phyloP scores from a whole-genome alignment of 805 yeast species.

The Tetrapisispora phaffii region DNA sequence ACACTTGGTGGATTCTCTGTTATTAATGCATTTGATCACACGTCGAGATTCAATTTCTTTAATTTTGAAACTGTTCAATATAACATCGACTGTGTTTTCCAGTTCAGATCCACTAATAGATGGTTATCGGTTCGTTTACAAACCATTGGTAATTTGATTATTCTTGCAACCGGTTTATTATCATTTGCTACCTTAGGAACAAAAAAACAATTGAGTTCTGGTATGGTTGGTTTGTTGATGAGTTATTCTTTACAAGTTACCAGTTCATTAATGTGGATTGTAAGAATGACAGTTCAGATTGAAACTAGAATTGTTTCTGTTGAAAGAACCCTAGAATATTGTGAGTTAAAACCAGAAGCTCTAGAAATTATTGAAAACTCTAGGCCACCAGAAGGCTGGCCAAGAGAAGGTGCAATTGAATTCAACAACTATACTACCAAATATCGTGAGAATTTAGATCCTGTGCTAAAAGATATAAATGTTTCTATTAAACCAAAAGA shows the following conservation, averaged over 20 bases:
- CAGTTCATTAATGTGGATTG: conserved; percentile 43
- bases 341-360: conserved; percentile 38
- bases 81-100: conserved; percentile 38
- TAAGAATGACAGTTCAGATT: conserved; percentile 51
- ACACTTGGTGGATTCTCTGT: conserved; percentile 70
- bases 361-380: conserved; percentile 35
- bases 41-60: conserved; percentile 47
- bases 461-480: conserved; percentile 42
- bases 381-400: conserved; percentile 46
- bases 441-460: conserved; percentile 49
- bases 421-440: conserved; percentile 47
- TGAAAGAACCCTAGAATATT: conserved; percentile 57
- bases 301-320: conserved; percentile 58
- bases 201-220: conserved; percentile 39
- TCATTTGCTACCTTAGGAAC: conserved; percentile 35
- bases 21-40: conserved; percentile 67
- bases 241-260: conserved; percentile 54
- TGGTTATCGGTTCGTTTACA: conserved; percentile 58
- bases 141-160: conserved; percentile 47
- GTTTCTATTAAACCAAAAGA: conserved; percentile 44
- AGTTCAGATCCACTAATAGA: conserved; percentile 47
- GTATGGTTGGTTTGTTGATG: conserved; percentile 56
- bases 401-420: conserved; percentile 39
- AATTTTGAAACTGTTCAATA: conserved; percentile 44
- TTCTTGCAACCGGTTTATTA: conserved; percentile 42